A percentile compares a stretch with the other conserved stretches of the same genome.
Evolutionary conservation across 2,329 filamentous ascomycete species (phyloP).

Genomic region (Zymoseptoria crescenta): DNA sequence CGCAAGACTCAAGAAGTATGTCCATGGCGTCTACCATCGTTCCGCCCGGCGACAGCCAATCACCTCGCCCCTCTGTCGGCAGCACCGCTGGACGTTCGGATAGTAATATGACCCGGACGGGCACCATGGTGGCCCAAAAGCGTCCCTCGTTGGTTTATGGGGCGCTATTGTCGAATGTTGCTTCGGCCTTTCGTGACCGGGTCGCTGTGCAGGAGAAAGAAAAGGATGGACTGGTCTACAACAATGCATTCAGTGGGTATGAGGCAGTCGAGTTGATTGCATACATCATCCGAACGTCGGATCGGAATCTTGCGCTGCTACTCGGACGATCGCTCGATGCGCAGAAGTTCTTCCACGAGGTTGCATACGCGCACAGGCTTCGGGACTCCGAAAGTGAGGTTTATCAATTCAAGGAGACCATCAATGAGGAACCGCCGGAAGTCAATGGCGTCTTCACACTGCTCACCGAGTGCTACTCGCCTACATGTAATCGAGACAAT

Average conservation of each 20-base stretch:
- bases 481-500: slow-evolving; percentile 90
- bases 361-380: slow-evolving; percentile 91
- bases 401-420: slow-evolving; percentile 90
- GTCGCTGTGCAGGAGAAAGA: slow-evolving; percentile 79
- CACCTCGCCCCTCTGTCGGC: slow-evolving; percentile 21
- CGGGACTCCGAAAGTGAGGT: slow-evolving; percentile 91
- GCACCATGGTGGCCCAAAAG: slow-evolving; percentile 51
- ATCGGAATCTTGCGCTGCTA: slow-evolving; percentile 85
- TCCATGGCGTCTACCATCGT: slow-evolving; percentile 85
- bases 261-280: slow-evolving; percentile 93
- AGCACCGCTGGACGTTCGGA: slow-evolving; percentile 28
- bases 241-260: slow-evolving; percentile 90
- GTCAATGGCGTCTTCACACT: slow-evolving; percentile 97
- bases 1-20: slow-evolving; percentile 59
- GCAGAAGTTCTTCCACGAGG: slow-evolving; percentile 98
- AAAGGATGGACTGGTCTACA: slow-evolving; percentile 95
- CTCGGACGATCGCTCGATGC: slow-evolving; percentile 88
- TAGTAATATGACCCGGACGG: slow-evolving; percentile 27
- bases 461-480: slow-evolving; percentile 94
- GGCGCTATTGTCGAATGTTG: slow-evolving; percentile 84
- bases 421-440: slow-evolving; percentile 75
- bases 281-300: slow-evolving; percentile 94
- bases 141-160: slow-evolving; percentile 85
- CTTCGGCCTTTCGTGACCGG: slow-evolving; percentile 83
- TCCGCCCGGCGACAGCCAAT: slow-evolving; percentile 33